phyloP scores from a whole-genome alignment of 2,329 filamentous ascomycete species.

The Rhynchosporium graminicola region DNA sequence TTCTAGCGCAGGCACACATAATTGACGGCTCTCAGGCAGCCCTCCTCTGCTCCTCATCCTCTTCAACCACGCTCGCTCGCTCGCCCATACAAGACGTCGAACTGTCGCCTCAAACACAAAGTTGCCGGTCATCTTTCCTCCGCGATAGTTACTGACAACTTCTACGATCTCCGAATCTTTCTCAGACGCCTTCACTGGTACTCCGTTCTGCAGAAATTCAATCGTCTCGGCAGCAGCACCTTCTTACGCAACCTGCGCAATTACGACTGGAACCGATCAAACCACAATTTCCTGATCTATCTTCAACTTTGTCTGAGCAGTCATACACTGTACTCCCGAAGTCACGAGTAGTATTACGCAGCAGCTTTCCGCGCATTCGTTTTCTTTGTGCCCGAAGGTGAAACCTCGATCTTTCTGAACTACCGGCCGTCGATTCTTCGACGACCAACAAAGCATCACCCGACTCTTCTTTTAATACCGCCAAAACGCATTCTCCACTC shows the following conservation, averaged over 20 bases:
- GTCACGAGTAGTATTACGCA: background rate
- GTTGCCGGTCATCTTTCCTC: conserved; percentile 42
- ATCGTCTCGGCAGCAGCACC: conserved; percentile 40
- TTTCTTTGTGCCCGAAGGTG: conserved; percentile 11
- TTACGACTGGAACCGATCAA: conserved; percentile 10
- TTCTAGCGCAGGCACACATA: conserved; percentile 2
- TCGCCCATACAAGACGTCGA: conserved; percentile 38
- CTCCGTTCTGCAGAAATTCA: conserved; percentile 38
- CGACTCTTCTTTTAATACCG: conserved; percentile 44
- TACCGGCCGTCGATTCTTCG: conserved; percentile 26
- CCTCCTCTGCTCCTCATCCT: conserved; percentile 29
- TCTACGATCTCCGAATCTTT: conserved; percentile 41
- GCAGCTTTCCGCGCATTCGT: conserved; percentile 3
- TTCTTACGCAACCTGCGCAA: conserved; percentile 21
- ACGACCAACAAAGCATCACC: conserved; percentile 24
- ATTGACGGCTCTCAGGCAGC: conserved; percentile 8
- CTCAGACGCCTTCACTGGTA: conserved; percentile 66
- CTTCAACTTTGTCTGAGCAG: conserved; percentile 4
- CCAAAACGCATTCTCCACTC: conserved; percentile 72
- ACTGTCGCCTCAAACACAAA: conserved; percentile 41
- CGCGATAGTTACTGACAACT: conserved; percentile 41
- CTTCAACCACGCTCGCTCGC: conserved; percentile 32
- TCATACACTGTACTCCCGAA: background rate
- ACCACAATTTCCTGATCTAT: background rate
- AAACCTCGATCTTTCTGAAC: conserved; percentile 11